These are phyloP conservation scores for Scheffersomyces quercinus DNA, from an alignment of 1,139 yeast species.

Conservation along the genomic window DNA sequence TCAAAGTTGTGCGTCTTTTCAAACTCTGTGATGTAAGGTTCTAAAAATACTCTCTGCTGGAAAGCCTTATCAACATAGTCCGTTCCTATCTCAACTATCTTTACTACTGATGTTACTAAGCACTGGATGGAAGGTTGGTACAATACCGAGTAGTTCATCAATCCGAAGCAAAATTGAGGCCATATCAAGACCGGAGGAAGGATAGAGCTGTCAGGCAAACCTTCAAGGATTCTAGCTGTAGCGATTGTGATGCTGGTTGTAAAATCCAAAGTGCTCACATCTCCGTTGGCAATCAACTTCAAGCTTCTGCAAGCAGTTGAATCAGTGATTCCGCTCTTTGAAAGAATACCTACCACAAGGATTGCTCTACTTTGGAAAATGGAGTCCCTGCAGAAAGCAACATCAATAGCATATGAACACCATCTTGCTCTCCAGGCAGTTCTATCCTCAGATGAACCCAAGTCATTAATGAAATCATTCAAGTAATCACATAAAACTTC, in stretches of 20 bases:
- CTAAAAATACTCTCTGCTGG: conserved; percentile 39
- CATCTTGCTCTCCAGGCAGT: conserved; percentile 69
- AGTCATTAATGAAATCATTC: conserved; percentile 44
- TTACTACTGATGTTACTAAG: conserved; percentile 28
- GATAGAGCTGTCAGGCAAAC: conserved; percentile 55
- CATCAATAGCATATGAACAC: conserved; percentile 65
- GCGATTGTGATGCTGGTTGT: conserved; percentile 46
- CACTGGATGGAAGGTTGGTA: conserved; percentile 60
- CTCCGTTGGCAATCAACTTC: conserved; percentile 30
- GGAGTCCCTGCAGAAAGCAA: conserved; percentile 61
- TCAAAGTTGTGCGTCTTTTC: conserved; percentile 47
- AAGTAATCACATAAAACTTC: conserved; percentile 67
- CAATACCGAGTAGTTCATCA: conserved; percentile 33
- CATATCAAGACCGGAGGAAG: conserved; percentile 65
- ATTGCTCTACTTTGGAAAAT: conserved; percentile 73
- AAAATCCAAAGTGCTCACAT: conserved; percentile 33
- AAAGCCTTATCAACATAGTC: conserved; percentile 34
- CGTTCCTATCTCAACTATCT: conserved; percentile 23
- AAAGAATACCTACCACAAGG: conserved; percentile 68
- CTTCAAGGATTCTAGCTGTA: conserved; percentile 62
- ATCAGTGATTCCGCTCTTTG: conserved; percentile 65
- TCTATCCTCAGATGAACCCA: conserved; percentile 56
- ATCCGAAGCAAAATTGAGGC: conserved; percentile 50
- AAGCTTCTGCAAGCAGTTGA: conserved; percentile 52
- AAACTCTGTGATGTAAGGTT: conserved; percentile 41